Percentiles rank a stretch among this genome's conserved stretches.
Conservation (phyloP, 2,329 filamentous ascomycete species). For the Trichoderma pleuroti region DNA sequence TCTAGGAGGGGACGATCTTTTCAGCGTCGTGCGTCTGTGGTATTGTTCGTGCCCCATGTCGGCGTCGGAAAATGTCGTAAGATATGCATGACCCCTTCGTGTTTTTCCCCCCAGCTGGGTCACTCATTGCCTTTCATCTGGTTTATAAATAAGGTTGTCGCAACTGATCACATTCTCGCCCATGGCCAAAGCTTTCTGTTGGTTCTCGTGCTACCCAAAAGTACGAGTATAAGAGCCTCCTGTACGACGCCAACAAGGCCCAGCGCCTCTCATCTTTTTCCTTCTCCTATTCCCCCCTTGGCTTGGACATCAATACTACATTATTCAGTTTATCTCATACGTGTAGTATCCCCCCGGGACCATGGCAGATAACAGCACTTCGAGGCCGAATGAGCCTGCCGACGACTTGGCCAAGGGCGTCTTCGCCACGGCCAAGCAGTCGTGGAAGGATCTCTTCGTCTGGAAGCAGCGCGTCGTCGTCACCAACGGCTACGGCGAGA, state of each 20-base stretch:
- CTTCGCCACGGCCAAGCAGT: constrained; percentile 61
- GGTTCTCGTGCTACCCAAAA: neutral
- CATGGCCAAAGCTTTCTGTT: neutral
- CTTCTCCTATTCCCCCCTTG: neutral
- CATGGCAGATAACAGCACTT: neutral
- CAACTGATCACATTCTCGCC: neutral
- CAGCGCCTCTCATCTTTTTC: neutral
- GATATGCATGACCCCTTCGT: neutral
- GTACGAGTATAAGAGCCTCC: neutral
- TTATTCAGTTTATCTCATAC: neutral
- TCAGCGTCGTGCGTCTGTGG: neutral
- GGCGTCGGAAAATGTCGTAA: constrained; percentile 17
- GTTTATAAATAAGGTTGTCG: constrained; percentile 9
- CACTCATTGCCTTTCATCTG: neutral
- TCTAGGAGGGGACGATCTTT: neutral
- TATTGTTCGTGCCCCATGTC: neutral
- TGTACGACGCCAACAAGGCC: neutral
- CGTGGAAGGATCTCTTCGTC: constrained; percentile 61
- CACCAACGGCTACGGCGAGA: constrained; percentile 61
- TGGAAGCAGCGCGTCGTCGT: constrained; percentile 73
- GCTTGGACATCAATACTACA: neutral
- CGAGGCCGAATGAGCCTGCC: constrained; percentile 46
- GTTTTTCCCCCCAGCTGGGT: neutral
- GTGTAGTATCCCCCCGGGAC: neutral
- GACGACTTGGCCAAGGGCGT: constrained; percentile 66